Percentiles rank a stretch among this genome's conserved stretches.
phyloP scores from a whole-genome alignment of 129 eudicot genomes.

The Erigeron canadensis region DNA sequence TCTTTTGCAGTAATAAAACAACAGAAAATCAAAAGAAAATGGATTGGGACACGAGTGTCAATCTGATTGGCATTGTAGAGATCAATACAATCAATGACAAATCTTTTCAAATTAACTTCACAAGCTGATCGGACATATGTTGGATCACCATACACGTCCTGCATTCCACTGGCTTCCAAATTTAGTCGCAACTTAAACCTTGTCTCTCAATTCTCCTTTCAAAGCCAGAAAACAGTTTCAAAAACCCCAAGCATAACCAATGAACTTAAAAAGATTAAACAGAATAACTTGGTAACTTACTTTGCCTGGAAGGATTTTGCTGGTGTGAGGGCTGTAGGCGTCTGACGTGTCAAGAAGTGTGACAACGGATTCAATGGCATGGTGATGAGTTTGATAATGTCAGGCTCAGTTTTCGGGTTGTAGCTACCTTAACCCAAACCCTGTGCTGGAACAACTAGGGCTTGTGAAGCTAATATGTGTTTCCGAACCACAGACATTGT shows the following conservation, averaged over 20 bases:
- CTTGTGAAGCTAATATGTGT: conserved; percentile 49
- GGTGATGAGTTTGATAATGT: conserved; percentile 43
- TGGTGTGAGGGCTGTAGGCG: conserved; percentile 46
- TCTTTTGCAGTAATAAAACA: too few species aligned
- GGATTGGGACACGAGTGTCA: conserved; percentile 47
- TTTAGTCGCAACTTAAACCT: conserved; percentile 42
- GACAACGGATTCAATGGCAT: conserved; percentile 40
- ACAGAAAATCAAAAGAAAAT: too few species aligned
- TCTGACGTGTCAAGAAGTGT: conserved; percentile 52
- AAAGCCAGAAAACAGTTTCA: too few species aligned
- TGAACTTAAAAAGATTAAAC: too few species aligned
- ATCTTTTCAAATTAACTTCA: conserved; percentile 50
- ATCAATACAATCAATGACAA: conserved; percentile 44
- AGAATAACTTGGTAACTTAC: too few species aligned
- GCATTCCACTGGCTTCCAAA: conserved; percentile 31
- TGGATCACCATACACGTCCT: conserved; percentile 33
- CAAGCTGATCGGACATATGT: conserved; percentile 39
- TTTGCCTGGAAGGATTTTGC: conserved; percentile 46
- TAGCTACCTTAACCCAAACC: conserved; percentile 42
- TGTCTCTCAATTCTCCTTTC: conserved; percentile 32
- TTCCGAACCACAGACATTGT: too few species aligned
- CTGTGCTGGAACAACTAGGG: conserved; percentile 43
- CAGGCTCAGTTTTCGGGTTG: conserved; percentile 45
- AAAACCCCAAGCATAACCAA: too few species aligned
- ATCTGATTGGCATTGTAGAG: conserved; percentile 47